Conservation (phyloP, 2,329 filamentous ascomycete genomes). For the Talaromyces sp. region DNA sequence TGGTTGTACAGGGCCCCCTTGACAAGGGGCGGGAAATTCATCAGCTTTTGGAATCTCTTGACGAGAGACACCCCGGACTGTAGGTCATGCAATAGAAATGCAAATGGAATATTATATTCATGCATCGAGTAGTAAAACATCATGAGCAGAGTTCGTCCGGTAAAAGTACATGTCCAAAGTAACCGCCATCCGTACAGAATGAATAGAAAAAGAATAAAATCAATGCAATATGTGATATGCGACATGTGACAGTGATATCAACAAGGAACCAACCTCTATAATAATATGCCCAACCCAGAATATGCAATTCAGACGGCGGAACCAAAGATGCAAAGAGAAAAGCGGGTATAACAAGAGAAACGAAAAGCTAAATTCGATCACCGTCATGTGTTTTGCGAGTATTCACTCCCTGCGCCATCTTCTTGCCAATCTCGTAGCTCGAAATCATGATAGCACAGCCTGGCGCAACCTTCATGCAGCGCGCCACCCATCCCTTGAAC, state of each 20-base stretch:
- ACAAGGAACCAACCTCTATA: not conserved
- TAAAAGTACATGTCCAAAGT: not conserved
- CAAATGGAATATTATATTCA: not conserved
- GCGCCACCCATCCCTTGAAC: constrained; percentile 85
- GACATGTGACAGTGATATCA: not conserved
- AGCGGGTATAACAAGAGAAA: not conserved
- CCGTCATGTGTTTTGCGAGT: constrained; percentile 30
- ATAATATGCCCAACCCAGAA: not conserved
- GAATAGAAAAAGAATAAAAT: not conserved
- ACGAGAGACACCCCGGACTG: no score
- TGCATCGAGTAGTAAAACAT: not conserved
- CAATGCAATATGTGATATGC: not conserved
- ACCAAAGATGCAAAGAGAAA: not conserved
- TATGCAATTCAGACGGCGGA: not conserved
- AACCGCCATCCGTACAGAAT: not conserved
- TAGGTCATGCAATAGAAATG: no score
- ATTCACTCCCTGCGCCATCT: constrained; percentile 73
- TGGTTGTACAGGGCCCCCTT: no score
- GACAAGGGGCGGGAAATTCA: not conserved
- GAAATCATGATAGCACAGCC: constrained; percentile 99
- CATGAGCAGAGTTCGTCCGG: not conserved
- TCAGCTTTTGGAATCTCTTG: not conserved
- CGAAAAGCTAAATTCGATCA: not conserved
- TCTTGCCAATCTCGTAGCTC: constrained; percentile 93
- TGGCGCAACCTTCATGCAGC: constrained; percentile 89